Base-by-base conservation (phyloP, 768 basidiomycete species). In the Aureoboletus auriporus region DNA sequence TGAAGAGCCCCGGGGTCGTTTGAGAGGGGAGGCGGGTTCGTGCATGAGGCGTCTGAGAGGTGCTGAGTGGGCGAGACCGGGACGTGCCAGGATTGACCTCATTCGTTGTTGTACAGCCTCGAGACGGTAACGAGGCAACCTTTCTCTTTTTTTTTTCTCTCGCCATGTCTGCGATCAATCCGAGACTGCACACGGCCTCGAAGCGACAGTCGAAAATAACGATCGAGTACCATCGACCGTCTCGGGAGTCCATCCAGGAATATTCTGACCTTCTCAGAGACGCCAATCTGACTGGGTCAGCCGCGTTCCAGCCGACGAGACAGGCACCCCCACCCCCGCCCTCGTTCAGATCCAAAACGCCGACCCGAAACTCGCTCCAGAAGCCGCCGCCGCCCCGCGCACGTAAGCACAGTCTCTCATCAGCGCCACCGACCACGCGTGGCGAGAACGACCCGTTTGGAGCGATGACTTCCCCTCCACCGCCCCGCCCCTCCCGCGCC, bases 401-500 rank as follows among this genome's bases (percentile, higher is more conserved):
- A 0, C 73, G 80, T 44, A 84, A 83, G 56, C 75, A 74, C 59
- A 77, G 74, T 58, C 63, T 79, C n/a, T 68, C 74, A 2, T 56
- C 71, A 0, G 42, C 66, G 2, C 56, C 66, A 38, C 59, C 63
- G 29, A 49, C 68, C 43, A 66, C 69, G 38, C 68, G 69, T 55
- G 56, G 72, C 55, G 77, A 81, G 60, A 63, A 70, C 69, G 83
- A 85, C 68, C 83, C 82, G 2, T 84, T 84, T 60, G 80, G 80
- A 11, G 51, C 67, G 4, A 73, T 52, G 40, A 61, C 75, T 3
- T 69, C 80, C 0, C 82, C 80, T 0, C 82, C 88, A 2, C 89
- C 89, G 8, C 83, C 85, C 2, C 79, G 90, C 38, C 90, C 90
- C 0, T 89, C 88, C 39, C 79, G 90, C 48, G 86, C 85, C 51